Evolutionary conservation across 1,139 yeast species (phyloP).

Genomic region (Pneumocystis wakefieldiae): DNA sequence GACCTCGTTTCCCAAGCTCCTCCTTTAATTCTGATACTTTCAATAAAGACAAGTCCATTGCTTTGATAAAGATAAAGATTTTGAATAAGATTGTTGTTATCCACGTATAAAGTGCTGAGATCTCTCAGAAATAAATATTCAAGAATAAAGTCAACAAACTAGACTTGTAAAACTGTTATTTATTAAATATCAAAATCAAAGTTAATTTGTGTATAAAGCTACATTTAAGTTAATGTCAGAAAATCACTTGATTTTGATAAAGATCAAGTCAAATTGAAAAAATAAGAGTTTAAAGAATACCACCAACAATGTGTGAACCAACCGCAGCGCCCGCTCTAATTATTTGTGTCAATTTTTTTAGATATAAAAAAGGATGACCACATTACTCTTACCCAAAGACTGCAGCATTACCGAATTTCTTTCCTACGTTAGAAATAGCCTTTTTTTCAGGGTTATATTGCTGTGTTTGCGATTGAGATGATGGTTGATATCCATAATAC

Average conservation of each 20-base stretch:
- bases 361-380: background rate
- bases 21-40: background rate
- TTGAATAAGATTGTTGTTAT: constrained; percentile 69
- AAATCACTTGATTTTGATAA: background rate
- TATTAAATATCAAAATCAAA: background rate
- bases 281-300: background rate
- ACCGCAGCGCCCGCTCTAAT: background rate
- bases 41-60: background rate
- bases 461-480: constrained; percentile 21
- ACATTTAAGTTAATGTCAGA: constrained; percentile 36
- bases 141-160: no score
- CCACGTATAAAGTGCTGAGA: constrained; percentile 28
- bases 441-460: constrained; percentile 24
- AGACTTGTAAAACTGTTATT: no score
- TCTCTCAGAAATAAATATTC: no score
- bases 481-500: constrained; percentile 15
- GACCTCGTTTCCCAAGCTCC: constrained; percentile 1
- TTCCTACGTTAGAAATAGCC: constrained; percentile 44
- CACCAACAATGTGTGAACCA: background rate
- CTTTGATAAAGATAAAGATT: constrained; percentile 38
- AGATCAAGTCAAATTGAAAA: background rate
- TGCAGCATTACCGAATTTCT: constrained; percentile 81
- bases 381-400: constrained; percentile 43
- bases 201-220: background rate
- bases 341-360: background rate